Conservation (phyloP, 345 rosid species). For the Garcia nutans region DNA sequence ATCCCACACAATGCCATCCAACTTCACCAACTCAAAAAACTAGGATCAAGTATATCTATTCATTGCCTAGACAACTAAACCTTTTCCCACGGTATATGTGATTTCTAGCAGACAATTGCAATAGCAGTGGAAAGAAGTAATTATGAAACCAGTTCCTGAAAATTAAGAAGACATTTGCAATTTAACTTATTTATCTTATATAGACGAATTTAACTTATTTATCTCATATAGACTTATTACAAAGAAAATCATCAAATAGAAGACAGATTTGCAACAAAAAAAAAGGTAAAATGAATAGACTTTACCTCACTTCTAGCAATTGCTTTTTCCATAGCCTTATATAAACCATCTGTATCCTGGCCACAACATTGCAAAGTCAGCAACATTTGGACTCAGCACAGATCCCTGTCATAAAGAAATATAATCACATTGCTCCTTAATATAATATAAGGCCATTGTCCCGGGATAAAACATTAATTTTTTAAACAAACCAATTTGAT, state of each 20-base stretch:
- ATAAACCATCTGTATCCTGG: conserved; percentile 69
- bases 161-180: not conserved
- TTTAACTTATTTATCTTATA: not conserved
- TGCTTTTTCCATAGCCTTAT: conserved; percentile 58
- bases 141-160: not conserved
- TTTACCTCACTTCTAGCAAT: conserved; percentile 62
- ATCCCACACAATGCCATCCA: not conserved
- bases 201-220: not conserved
- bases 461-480: conserved; percentile 21
- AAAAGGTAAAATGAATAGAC: conserved; percentile 2
- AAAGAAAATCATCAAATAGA: not conserved
- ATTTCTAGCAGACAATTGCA: not conserved
- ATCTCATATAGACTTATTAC: too few relatives aligned
- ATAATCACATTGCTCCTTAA: conserved; percentile 57
- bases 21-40: not conserved
- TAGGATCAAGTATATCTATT: not conserved
- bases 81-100: not conserved
- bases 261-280: not conserved
- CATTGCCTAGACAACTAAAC: not conserved
- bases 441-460: conserved; percentile 34
- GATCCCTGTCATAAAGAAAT: conserved; percentile 63
- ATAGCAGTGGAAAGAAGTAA: not conserved
- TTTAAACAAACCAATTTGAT: conserved; percentile 6
- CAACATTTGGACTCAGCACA: conserved; percentile 59
- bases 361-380: conserved; percentile 79